Evolutionary conservation across 208 protist species (phyloP), one percentile per base, ranked within the genome.

Genomic region (Tritrichomonas musculus): DNA sequence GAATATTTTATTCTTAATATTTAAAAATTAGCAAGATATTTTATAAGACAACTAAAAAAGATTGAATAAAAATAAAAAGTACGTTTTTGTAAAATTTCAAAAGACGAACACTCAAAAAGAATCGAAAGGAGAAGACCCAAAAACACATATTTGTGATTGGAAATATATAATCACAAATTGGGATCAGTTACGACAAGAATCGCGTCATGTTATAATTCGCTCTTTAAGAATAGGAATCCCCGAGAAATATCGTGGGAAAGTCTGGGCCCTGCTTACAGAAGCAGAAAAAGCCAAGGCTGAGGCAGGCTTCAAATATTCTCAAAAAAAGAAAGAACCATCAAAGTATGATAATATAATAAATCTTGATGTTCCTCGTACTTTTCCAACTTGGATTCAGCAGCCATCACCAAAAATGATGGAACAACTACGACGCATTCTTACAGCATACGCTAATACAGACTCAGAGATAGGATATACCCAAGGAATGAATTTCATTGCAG

Each of bases 401-500:
- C 27, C 2, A 0, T 39, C 17, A 33, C 13, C 53, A 5, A 20
- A 47, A 20, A 53, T 39, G 9, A 33, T 8, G 1, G 55, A 92
- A 44, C 11, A 22, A 17, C 49, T 92, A 72, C 33, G 33, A 47
- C 1, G 55, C 20, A 44, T 92, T 17, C 33, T 92, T 9, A 69
- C 33, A 5, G 88, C 88, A 30, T 92, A 92, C 50, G 88, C 88
- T 0, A 66, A 92, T 73, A 14, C 55, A 39, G 88, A 92, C 27
- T 27, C 88, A 69, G 88, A 69, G 72, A 33, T 92, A 50, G 88
- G 88, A 8, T 92, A 92, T 72, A 53, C 39, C 50, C 88, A 92
- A 69, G 88, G 88, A 72, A 92, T 92, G 88, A 92, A 92, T 72
- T 92, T 72, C 50, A 92, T 92, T 73, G 88, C 88, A 49, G 55